These are phyloP conservation scores for Conoideocrella luteorostrata DNA, from an alignment of 2,329 filamentous ascomycete species.

Conservation along the genomic window DNA sequence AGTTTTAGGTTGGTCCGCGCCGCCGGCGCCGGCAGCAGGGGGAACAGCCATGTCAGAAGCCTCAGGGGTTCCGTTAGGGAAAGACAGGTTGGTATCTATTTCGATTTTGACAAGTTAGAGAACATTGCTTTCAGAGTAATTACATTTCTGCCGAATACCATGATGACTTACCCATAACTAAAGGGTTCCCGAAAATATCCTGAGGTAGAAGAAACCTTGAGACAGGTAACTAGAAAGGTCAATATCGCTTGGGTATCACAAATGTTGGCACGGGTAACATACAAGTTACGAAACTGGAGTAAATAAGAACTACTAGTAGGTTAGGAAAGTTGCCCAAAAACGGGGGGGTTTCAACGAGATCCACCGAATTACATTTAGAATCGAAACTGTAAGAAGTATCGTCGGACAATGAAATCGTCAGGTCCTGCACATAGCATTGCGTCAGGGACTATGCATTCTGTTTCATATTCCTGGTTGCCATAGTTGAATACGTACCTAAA, in stretches of 20 bases:
- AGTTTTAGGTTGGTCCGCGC: constrained; percentile 48
- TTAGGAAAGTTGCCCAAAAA: too few relatives aligned
- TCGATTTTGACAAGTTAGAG: constrained; percentile 15
- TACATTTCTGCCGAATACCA: too few relatives aligned
- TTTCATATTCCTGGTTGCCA: too few relatives aligned
- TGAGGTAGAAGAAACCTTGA: neutral
- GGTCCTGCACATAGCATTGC: too few relatives aligned
- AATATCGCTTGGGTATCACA: too few relatives aligned
- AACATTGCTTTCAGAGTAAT: too few relatives aligned
- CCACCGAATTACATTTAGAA: too few relatives aligned
- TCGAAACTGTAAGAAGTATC: constrained; percentile 14
- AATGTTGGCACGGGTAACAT: too few relatives aligned
- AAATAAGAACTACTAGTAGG: too few relatives aligned
- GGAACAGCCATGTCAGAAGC: constrained; percentile 30
- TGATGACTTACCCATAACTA: too few relatives aligned
- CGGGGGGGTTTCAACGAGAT: too few relatives aligned
- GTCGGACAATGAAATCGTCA: constrained; percentile 19
- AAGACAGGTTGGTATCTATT: constrained; percentile 26
- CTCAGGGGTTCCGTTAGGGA: constrained; percentile 33
- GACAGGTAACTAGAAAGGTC: neutral
- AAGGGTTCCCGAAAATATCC: neutral
- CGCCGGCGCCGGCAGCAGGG: constrained; percentile 26
- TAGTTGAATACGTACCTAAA: constrained; percentile 10
- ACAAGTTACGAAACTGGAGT: constrained; percentile 2
- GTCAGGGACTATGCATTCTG: too few relatives aligned